These are phyloP conservation scores for Nakaseomyces kungkrabaensis DNA, from an alignment of 1,139 yeast genomes.

Conservation along the genomic window DNA sequence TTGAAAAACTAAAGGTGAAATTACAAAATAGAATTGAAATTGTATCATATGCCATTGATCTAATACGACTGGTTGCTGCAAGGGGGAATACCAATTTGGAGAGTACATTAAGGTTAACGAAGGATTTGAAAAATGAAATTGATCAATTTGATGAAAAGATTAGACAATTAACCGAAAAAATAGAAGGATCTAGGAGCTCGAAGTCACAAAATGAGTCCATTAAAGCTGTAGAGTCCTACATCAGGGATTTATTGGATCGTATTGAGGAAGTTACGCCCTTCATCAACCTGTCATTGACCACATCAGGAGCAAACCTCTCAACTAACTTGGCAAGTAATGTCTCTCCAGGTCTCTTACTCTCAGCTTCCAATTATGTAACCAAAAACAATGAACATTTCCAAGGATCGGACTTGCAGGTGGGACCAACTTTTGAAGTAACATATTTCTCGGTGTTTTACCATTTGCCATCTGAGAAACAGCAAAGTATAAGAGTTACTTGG, in stretches of 20 bases:
- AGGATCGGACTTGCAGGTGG: slow-evolving; percentile 34
- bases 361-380: slow-evolving; percentile 46
- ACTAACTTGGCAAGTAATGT: slow-evolving; percentile 43
- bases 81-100: slow-evolving; percentile 60
- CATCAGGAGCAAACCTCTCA: slow-evolving; percentile 58
- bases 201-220: slow-evolving; percentile 36
- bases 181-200: slow-evolving; percentile 18
- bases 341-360: slow-evolving; percentile 58
- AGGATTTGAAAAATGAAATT: slow-evolving; percentile 49
- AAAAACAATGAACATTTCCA: background rate
- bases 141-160: slow-evolving; percentile 48
- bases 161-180: slow-evolving; percentile 26
- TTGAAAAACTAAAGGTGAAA: slow-evolving; percentile 38
- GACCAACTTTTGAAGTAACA: slow-evolving; percentile 52
- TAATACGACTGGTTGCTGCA: slow-evolving; percentile 59
- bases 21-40: slow-evolving; percentile 54
- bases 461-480: slow-evolving; percentile 14
- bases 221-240: slow-evolving; percentile 40
- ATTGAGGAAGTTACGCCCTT: slow-evolving; percentile 67
- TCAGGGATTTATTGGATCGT: slow-evolving; percentile 39
- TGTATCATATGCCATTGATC: slow-evolving; percentile 59
- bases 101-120: slow-evolving; percentile 47
- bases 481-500: slow-evolving; percentile 47
- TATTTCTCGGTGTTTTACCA: slow-evolving; percentile 60
- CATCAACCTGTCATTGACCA: slow-evolving; percentile 54